These are phyloP conservation scores for Penicillium sclerotigenum DNA, from an alignment of 2,329 filamentous ascomycete genomes.

Conservation along the genomic window DNA sequence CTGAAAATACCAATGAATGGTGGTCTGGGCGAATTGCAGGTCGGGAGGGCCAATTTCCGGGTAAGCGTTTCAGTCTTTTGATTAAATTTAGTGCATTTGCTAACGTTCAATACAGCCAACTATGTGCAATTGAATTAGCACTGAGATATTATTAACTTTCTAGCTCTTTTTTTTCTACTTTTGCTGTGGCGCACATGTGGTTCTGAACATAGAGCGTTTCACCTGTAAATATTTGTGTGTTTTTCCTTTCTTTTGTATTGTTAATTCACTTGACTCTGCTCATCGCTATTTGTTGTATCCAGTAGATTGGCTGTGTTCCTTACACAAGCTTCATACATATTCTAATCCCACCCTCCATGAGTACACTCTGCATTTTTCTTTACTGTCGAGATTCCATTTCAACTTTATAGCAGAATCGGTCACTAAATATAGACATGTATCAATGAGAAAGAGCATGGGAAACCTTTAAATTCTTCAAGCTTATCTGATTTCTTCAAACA, in stretches of 20 bases:
- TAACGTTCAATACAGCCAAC: conserved; percentile 29
- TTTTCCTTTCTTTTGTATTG: not conserved
- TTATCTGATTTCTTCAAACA: too few relatives aligned
- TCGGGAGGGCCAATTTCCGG: conserved; percentile 88
- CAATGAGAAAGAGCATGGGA: not conserved
- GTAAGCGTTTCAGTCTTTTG: conserved; percentile 51
- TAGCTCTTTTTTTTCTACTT: not conserved
- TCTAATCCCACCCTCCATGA: not conserved
- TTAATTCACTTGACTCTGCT: not conserved
- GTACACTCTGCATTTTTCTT: not conserved
- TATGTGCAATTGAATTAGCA: conserved; percentile 37
- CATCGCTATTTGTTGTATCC: not conserved
- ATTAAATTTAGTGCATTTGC: not conserved
- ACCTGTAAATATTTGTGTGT: conserved; percentile 22
- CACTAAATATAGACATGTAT: not conserved
- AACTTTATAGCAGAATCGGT: not conserved
- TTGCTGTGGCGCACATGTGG: conserved; percentile 19
- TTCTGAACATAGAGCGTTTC: conserved; percentile 27
- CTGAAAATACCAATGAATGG: conserved; percentile 95
- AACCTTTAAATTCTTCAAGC: not conserved
- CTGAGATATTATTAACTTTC: not conserved
- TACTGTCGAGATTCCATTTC: not conserved
- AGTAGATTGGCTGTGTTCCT: not conserved
- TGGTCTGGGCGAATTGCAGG: conserved; percentile 82
- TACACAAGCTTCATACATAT: not conserved